Conservation (phyloP, 129 eudicot species). For the Glebionis coronaria region DNA sequence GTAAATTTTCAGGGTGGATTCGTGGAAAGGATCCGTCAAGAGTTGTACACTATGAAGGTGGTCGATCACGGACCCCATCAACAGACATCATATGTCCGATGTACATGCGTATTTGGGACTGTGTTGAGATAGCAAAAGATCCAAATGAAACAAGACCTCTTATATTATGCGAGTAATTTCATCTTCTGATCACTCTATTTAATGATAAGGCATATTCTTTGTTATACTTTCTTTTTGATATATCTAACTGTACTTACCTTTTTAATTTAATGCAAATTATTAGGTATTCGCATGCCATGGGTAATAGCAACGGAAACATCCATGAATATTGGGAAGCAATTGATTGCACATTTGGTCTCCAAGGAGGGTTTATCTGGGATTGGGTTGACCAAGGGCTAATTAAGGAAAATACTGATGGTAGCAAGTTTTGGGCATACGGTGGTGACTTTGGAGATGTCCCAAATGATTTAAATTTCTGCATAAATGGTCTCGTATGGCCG, state of each 20-base stretch:
- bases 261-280: neutral
- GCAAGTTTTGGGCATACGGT: slow-evolving; percentile 90
- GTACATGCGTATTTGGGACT: slow-evolving; percentile 99
- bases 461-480: slow-evolving; percentile 86
- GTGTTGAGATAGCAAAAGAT: slow-evolving; percentile 87
- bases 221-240: neutral
- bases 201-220: neutral
- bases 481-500: slow-evolving; percentile 83
- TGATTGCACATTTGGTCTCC: slow-evolving; percentile 87
- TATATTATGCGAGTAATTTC: slow-evolving; percentile 89
- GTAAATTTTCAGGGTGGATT: slow-evolving; percentile 74
- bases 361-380: slow-evolving; percentile 99
- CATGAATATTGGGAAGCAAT: slow-evolving; percentile 93
- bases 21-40: slow-evolving; percentile 91
- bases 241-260: neutral
- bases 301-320: slow-evolving; percentile 94
- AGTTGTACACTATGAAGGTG: slow-evolving; percentile 89
- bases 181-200: slow-evolving; percentile 3
- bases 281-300: slow-evolving; percentile 98
- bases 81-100: slow-evolving; percentile 95
- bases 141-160: slow-evolving; percentile 77
- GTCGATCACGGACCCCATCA: slow-evolving; percentile 85
- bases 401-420: slow-evolving; percentile 69
- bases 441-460: slow-evolving; percentile 93
- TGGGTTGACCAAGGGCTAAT: slow-evolving; percentile 94